These are phyloP conservation scores for Candida michaelii DNA, from an alignment of 805 yeast genomes.

Conservation along the genomic window DNA sequence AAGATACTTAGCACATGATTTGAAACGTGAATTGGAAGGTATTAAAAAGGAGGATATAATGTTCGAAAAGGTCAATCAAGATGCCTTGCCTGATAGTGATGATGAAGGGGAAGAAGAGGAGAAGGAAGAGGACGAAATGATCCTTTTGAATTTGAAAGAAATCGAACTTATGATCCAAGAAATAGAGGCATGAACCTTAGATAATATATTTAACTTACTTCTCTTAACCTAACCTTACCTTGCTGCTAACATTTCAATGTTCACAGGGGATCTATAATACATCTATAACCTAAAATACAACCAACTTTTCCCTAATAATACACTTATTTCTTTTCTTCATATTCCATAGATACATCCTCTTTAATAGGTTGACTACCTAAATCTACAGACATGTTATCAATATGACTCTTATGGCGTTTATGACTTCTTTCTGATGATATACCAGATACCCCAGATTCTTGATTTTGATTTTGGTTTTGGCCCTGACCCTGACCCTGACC, in stretches of 20 bases:
- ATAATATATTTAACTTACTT: not conserved
- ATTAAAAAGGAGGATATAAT: constrained; percentile 48
- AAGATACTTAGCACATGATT: constrained; percentile 65
- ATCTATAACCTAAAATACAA: constrained; percentile 7
- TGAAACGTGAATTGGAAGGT: constrained; percentile 42
- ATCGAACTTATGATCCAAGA: constrained; percentile 24
- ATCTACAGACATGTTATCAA: constrained; percentile 32
- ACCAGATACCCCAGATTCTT: constrained; percentile 8
- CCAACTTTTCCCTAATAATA: constrained; percentile 3
- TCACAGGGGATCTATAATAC: not conserved
- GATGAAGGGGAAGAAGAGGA: constrained; percentile 16
- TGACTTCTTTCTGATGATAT: constrained; percentile 20
- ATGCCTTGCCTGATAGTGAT: constrained; percentile 13
- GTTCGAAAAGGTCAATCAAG: constrained; percentile 46
- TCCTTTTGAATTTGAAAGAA: constrained; percentile 50
- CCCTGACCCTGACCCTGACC: constrained; percentile 13
- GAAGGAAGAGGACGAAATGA: constrained; percentile 30
- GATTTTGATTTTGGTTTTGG: constrained; percentile 7
- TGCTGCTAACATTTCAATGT: not conserved
- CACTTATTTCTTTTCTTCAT: constrained; percentile 5
- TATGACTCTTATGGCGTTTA: constrained; percentile 36
- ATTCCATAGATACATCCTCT: constrained; percentile 16
- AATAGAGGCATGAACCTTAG: not conserved
- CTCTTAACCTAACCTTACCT: not conserved
- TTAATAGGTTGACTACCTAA: constrained; percentile 11